These are phyloP conservation scores for Hypoxylon sp. DNA, from an alignment of 2,329 filamentous ascomycete species.

Conservation along the genomic window DNA sequence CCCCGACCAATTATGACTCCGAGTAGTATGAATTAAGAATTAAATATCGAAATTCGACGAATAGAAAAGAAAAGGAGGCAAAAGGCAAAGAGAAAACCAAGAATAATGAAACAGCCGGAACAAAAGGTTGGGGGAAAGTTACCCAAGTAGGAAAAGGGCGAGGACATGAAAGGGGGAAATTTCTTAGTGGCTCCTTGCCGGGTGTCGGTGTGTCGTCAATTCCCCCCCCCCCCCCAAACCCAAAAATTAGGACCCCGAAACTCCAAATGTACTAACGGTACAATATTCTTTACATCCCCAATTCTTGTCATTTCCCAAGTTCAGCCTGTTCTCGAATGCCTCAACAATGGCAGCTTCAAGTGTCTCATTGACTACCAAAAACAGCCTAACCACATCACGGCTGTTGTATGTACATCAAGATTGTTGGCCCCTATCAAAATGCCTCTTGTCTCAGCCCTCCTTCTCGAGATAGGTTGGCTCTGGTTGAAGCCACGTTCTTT, in stretches of 20 bases:
- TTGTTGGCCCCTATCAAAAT: constrained; percentile 24
- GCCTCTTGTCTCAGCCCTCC: constrained; percentile 20
- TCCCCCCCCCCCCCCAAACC: constrained; percentile 21
- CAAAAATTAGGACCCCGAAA: constrained; percentile 18
- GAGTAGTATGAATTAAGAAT: background rate
- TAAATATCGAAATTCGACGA: constrained; percentile 4
- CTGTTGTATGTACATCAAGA: constrained; percentile 15
- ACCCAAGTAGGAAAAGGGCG: constrained; percentile 15
- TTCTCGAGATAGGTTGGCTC: constrained; percentile 11
- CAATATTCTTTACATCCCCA: background rate
- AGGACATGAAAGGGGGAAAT: constrained; percentile 13
- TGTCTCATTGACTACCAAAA: constrained; percentile 30
- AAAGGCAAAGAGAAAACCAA: constrained; percentile 1
- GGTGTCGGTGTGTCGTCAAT: constrained; percentile 40
- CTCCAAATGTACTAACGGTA: constrained; percentile 13
- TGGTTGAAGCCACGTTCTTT: constrained; percentile 24
- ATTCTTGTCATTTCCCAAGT: constrained; percentile 27
- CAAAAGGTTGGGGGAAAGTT: constrained; percentile 26
- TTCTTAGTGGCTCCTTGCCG: constrained; percentile 30
- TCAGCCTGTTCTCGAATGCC: constrained; percentile 43
- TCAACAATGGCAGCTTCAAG: constrained; percentile 33
- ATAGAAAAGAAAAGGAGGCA: background rate
- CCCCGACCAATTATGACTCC: background rate
- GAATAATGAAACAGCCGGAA: constrained; percentile 6
- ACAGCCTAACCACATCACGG: constrained; percentile 16